These are phyloP conservation scores for Annulohypoxylon maeteangense DNA, from an alignment of 495 filamentous ascomycete species.

Conservation along the genomic window DNA sequence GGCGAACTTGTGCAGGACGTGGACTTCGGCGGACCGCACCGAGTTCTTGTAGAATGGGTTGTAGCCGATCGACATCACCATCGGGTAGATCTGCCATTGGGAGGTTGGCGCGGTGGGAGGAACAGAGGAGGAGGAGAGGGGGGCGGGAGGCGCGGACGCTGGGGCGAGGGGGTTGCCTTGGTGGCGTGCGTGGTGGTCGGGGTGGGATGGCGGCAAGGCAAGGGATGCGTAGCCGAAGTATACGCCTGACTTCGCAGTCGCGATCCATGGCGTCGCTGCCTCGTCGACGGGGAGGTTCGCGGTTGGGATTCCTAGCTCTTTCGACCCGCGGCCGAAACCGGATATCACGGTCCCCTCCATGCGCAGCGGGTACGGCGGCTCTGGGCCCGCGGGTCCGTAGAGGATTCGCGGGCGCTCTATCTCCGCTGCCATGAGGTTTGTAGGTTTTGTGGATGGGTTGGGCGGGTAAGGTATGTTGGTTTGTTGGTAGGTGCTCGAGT, in stretches of 20 bases:
- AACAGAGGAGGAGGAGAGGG: constrained; percentile 1
- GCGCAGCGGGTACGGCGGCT: constrained; percentile 80
- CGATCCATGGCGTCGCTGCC: constrained; percentile 73
- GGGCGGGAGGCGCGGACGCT: constrained; percentile 9
- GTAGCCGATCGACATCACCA: constrained; percentile 96
- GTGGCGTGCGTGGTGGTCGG: constrained; percentile 40
- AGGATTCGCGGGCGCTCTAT: constrained; percentile 66
- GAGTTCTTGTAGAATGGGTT: constrained; percentile 95
- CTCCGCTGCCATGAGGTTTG: constrained; percentile 22
- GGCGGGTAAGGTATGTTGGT: not conserved
- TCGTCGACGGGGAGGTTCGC: constrained; percentile 92
- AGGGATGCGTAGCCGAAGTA: constrained; percentile 92
- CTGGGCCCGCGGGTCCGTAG: constrained; percentile 76
- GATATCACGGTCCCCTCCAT: constrained; percentile 87
- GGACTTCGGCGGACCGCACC: constrained; percentile 86
- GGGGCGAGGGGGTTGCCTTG: constrained; percentile 32
- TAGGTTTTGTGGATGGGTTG: not conserved
- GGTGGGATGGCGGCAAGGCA: constrained; percentile 57
- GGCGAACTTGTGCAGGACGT: constrained; percentile 79
- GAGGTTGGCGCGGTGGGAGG: not conserved
- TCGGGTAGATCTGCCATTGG: constrained; percentile 71
- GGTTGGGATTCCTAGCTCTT: constrained; percentile 95
- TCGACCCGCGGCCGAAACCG: constrained; percentile 93
- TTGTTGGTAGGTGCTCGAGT: no score
- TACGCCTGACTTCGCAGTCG: constrained; percentile 76